A percentile compares a stretch with the other conserved stretches of the same genome.
Conservation (phyloP, 1,284 basidiomycete species). For the Irpex rosettiformis region DNA sequence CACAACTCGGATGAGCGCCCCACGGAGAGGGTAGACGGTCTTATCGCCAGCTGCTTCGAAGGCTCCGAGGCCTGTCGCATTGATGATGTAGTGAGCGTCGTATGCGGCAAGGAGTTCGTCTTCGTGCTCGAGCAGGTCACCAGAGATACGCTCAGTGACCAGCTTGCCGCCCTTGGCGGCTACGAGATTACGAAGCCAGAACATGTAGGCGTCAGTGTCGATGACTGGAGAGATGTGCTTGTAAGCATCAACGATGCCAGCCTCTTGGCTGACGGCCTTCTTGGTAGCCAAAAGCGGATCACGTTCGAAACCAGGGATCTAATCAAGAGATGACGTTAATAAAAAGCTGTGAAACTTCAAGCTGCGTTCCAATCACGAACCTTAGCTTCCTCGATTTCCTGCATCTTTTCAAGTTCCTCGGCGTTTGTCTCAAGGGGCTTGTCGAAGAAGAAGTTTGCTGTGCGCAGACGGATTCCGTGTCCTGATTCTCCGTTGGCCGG, state of each 20-base stretch:
- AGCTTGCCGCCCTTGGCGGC: constrained; percentile 30
- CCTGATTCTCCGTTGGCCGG: constrained; percentile 13
- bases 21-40: constrained; percentile 34
- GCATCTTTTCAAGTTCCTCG: constrained; percentile 32
- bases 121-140: constrained; percentile 27
- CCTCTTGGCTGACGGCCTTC: constrained; percentile 27
- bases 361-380: neutral
- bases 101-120: constrained; percentile 28
- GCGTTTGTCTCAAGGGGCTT: constrained; percentile 24
- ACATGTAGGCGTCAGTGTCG: constrained; percentile 35
- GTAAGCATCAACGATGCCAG: constrained; percentile 35
- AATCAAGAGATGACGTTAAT: neutral
- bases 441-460: constrained; percentile 33
- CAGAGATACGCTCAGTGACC: constrained; percentile 27
- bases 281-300: constrained; percentile 20
- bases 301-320: constrained; percentile 30
- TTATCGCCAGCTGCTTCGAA: constrained; percentile 30
- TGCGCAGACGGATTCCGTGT: constrained; percentile 21
- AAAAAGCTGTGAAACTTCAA: neutral
- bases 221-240: constrained; percentile 32
- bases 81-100: constrained; percentile 31
- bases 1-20: constrained; percentile 34
- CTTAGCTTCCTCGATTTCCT: constrained; percentile 24
- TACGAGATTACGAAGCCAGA: constrained; percentile 29
- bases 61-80: constrained; percentile 32